A percentile compares a stretch with the other conserved stretches of the same genome.
These are phyloP conservation scores for Mycena crocata DNA, from an alignment of 768 basidiomycete species.

Conservation along the genomic window DNA sequence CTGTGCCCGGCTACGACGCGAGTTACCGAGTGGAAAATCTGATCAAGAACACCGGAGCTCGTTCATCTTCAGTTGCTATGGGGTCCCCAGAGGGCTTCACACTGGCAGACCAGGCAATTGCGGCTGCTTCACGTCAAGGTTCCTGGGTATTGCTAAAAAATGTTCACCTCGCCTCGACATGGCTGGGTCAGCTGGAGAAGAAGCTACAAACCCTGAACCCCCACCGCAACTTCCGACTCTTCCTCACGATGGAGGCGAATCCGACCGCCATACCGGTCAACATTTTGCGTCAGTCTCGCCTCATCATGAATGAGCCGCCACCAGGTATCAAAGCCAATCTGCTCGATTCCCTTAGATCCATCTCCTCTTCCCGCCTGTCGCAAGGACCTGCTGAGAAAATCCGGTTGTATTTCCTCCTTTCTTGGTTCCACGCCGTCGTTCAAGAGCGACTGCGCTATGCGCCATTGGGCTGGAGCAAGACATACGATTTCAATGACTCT, in stretches of 20 bases:
- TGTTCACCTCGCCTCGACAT: conserved; percentile 93
- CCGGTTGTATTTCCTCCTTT: conserved; percentile 93
- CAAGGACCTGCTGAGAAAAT: conserved; percentile 94
- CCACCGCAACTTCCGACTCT: conserved; percentile 92
- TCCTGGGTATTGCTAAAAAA: conserved; percentile 98
- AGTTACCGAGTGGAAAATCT: conserved; percentile 94
- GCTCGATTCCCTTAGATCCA: conserved; percentile 85
- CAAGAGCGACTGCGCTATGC: conserved; percentile 97
- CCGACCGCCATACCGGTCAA: conserved; percentile 94
- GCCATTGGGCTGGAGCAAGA: conserved; percentile 96
- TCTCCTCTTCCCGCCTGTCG: conserved; percentile 75
- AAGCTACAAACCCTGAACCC: conserved; percentile 93
- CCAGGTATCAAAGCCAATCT: conserved; percentile 97
- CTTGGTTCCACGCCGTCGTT: conserved; percentile 99
- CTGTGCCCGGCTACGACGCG: conserved; percentile 98
- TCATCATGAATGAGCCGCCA: conserved; percentile 99
- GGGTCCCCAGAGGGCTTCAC: conserved; percentile 98
- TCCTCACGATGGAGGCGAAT: conserved; percentile 98
- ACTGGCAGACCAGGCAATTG: conserved; percentile 96
- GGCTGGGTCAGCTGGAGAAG: conserved; percentile 97
- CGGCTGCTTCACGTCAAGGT: conserved; percentile 90
- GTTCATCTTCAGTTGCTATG: conserved; percentile 95
- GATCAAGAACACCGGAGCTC: conserved; percentile 78
- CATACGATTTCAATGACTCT: conserved; percentile 99
- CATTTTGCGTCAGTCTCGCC: conserved; percentile 93